Base-by-base conservation (phyloP, 2,329 filamentous ascomycete genomes). In the Pseudopithomyces chartarum region DNA sequence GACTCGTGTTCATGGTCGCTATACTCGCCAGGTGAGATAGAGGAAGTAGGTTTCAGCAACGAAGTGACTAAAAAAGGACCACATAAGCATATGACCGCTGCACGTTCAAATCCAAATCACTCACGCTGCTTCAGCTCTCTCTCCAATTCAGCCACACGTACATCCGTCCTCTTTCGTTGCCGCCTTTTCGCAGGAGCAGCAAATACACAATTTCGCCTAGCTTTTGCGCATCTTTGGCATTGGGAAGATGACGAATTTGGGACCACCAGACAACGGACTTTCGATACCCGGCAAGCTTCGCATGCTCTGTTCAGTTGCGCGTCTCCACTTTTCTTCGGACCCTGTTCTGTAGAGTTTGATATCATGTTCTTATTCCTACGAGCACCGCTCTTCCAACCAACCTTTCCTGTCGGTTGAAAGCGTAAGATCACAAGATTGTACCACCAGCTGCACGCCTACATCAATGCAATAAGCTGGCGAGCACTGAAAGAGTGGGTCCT, bases 161-260 rank as follows among this genome's bases (percentile, higher is more conserved):
- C 70, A 54, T 75, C 73, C 46, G 73, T 75, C 43, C 72, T 66
- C 38, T 75, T 75, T 6, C 72, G 63, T 48, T 75, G 73, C 12
- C 71, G 59, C 34, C 73, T 62, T 60, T 75, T 75, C 43, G 66
- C 68, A n/a, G 73, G 72, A 1, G 72, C 60, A 15, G 71, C 70
- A 58, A 75, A 75, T n/a, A 74, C 42, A 54, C 73, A 75, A 12
- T 59, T 42, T 50, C 63, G 62, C 13, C 66, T 69, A 23, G 70
- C 70, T 54, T 71, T 75, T 40, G 71, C 69, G 56, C 73, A 75
- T 57, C 73, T 62, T 45, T 75, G 71, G 40, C 73, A 75, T 45
- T 70, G 68, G 2, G 60, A 61, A 6, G 68, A 71, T 36, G 51
- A 58, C 52, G 65, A 57, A 33, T 63, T 64, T 8, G 68, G 61